Conservation (phyloP, 164 flowering plant genomes). For the Annona squamosa region DNA sequence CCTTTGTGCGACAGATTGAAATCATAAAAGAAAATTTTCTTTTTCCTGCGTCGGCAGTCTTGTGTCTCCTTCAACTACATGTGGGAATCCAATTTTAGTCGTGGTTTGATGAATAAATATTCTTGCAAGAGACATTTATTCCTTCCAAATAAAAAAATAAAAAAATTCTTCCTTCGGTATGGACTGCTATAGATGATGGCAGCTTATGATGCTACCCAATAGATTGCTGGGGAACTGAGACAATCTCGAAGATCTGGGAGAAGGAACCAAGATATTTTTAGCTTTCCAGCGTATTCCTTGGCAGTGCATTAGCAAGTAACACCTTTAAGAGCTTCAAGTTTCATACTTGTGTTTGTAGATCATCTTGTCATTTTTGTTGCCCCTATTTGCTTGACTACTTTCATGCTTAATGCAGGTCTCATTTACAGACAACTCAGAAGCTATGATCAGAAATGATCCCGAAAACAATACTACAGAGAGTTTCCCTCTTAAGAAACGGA, state of each 20-base stretch:
- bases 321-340: neutral
- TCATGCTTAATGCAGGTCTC: neutral
- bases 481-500: conserved; percentile 15
- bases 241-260: neutral
- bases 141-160: neutral
- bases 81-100: neutral
- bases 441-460: neutral
- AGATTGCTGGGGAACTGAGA: neutral
- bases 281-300: too few relatives aligned
- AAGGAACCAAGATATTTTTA: neutral
- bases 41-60: neutral
- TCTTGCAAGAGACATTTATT: neutral
- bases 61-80: neutral
- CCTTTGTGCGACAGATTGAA: too few relatives aligned
- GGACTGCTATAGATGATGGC: neutral
- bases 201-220: too few relatives aligned
- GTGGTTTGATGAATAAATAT: neutral
- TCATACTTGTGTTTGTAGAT: neutral
- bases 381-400: neutral
- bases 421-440: neutral
- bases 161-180: neutral
- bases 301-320: neutral
- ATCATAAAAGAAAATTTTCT: neutral
- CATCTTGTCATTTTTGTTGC: neutral
- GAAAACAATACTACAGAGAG: neutral